phyloP scores from a whole-genome alignment of 1,139 yeast species.

The Suzukiozyma palmioleophila region DNA sequence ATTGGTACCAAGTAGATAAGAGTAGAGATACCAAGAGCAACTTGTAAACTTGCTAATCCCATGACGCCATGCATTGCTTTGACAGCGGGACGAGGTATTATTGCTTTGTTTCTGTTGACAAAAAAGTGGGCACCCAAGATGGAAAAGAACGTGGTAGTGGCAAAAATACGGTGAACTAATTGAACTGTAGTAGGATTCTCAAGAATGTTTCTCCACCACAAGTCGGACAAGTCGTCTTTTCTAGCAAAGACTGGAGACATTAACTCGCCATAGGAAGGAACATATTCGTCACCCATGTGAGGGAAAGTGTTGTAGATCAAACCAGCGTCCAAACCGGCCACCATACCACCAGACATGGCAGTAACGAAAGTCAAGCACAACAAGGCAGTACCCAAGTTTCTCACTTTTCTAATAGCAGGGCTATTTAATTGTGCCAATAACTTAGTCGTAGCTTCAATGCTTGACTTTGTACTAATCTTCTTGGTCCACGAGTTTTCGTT shows the following conservation, averaged over 20 bases:
- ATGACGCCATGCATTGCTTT: conserved; percentile 61
- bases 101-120: conserved; percentile 49
- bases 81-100: conserved; percentile 55
- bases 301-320: conserved; percentile 95
- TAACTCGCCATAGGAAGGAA: conserved; percentile 72
- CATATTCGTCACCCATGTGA: conserved; percentile 80
- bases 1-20: conserved; percentile 87
- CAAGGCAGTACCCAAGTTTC: conserved; percentile 51
- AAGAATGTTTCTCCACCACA: conserved; percentile 86
- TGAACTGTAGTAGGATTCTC: conserved; percentile 98
- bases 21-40: conserved; percentile 79
- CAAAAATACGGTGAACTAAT: conserved; percentile 81
- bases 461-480: conserved; percentile 26
- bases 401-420: conserved; percentile 55
- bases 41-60: conserved; percentile 84
- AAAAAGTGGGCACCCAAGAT: conserved; percentile 65
- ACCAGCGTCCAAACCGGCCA: conserved; percentile 98
- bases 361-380: conserved; percentile 73
- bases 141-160: conserved; percentile 73
- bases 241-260: conserved; percentile 74
- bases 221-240: conserved; percentile 61
- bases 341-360: conserved; percentile 96
- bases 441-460: conserved; percentile 52
- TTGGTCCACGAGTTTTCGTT: conserved; percentile 63
- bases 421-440: conserved; percentile 48